Evolutionary conservation across 306 rosid species (phyloP).

Genomic region (Macrotyloma uniflorum): DNA sequence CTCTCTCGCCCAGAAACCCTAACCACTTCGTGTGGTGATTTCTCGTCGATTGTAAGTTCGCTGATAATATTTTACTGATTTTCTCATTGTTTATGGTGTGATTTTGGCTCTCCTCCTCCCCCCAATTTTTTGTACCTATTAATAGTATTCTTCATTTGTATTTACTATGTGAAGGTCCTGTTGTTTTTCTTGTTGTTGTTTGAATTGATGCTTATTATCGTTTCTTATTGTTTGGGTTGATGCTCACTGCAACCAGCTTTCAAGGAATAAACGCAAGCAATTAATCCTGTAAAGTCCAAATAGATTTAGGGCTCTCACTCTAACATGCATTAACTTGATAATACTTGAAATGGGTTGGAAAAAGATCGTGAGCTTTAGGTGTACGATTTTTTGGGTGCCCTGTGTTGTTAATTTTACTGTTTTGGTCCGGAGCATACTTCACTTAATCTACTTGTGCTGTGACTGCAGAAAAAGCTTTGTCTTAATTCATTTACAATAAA

Average conservation of each 20-base stretch:
- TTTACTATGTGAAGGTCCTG: neutral
- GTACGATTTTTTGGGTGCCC: neutral
- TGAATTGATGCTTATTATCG: neutral
- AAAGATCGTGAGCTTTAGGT: neutral
- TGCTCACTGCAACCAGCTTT: neutral
- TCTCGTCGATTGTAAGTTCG: neutral
- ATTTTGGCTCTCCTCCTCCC: neutral
- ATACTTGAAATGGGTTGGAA: neutral
- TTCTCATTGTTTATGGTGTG: neutral
- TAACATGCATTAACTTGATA: neutral
- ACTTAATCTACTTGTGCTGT: too few species aligned
- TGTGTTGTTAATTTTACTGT: too few species aligned
- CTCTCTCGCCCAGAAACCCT: neutral
- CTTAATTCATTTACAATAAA: too few species aligned
- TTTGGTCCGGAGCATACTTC: too few species aligned
- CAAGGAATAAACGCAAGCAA: neutral
- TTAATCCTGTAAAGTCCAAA: neutral
- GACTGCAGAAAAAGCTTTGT: too few species aligned
- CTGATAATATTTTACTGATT: too few species aligned
- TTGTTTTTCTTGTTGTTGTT: neutral
- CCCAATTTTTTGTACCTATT: neutral
- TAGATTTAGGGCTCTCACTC: neutral
- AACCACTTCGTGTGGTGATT: neutral
- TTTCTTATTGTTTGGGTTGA: neutral
- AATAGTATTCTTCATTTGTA: too few species aligned